phyloP scores from a whole-genome alignment of 306 rosid genomes.

The Dalbergia cochinchinensis region DNA sequence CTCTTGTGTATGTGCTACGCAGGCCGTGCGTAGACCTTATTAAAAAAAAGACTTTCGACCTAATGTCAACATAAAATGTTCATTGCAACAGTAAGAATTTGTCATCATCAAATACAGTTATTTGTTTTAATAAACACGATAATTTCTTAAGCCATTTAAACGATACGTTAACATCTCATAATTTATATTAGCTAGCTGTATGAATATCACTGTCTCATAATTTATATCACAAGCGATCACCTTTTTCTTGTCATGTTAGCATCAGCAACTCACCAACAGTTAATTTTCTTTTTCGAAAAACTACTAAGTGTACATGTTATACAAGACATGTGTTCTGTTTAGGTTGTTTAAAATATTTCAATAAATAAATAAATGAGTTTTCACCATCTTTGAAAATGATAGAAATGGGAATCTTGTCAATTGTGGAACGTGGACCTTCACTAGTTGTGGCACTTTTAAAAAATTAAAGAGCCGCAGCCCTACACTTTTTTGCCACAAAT shows the following conservation, averaged over 20 bases:
- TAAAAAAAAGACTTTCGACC: background rate
- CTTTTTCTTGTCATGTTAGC: background rate
- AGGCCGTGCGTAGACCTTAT: background rate
- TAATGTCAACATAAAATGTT: background rate
- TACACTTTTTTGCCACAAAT: constrained; percentile 7
- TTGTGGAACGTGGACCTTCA: constrained; percentile 40
- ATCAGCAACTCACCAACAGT: background rate
- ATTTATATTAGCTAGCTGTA: background rate
- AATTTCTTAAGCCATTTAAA: background rate
- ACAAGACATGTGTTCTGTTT: background rate
- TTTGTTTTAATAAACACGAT: background rate
- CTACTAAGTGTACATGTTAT: background rate
- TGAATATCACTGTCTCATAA: background rate
- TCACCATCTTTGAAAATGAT: constrained; percentile 10
- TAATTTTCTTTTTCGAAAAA: background rate
- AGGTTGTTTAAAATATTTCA: background rate
- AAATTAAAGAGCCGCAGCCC: background rate
- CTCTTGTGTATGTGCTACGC: background rate
- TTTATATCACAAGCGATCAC: background rate
- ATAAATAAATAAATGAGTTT: background rate
- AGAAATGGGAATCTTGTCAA: constrained; percentile 31
- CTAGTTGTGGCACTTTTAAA: constrained; percentile 22
- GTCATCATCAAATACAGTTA: background rate
- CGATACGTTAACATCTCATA: background rate
- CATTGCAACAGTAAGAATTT: background rate